phyloP scores from a whole-genome alignment of 345 rosid genomes.

The Brassica juncea region DNA sequence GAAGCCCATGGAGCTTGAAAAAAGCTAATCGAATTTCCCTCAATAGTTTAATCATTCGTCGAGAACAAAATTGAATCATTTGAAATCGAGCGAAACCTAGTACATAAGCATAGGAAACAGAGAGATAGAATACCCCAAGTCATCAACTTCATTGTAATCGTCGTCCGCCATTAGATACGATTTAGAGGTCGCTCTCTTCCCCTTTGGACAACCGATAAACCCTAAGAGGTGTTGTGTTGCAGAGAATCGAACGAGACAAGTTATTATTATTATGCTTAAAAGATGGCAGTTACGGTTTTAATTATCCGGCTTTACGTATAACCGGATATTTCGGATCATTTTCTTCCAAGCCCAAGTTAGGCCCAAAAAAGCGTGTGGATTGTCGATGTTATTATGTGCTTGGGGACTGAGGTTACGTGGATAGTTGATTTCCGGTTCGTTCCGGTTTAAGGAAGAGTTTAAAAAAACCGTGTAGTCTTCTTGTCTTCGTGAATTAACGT shows the following conservation, averaged over 20 bases:
- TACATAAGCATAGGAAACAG: neutral
- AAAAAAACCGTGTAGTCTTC: too few species aligned
- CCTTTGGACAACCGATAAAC: conserved; percentile 5
- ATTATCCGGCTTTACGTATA: neutral
- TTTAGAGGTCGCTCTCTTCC: neutral
- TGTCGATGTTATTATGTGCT: too few species aligned
- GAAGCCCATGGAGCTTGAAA: neutral
- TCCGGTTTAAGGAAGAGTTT: conserved; percentile 20
- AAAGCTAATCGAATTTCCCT: neutral
- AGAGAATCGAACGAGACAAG: neutral
- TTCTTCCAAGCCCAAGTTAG: conserved; percentile 14
- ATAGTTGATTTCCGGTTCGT: neutral
- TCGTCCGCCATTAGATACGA: conserved; percentile 69
- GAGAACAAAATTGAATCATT: neutral
- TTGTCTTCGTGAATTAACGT: neutral
- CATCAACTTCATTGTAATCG: conserved; percentile 70
- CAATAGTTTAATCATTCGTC: neutral
- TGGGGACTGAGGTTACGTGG: too few species aligned
- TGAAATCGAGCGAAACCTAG: conserved; percentile 2
- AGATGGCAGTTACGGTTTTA: neutral
- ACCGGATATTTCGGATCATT: neutral
- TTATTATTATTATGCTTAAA: neutral
- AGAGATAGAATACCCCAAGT: conserved; percentile 50
- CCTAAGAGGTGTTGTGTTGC: conserved; percentile 12
- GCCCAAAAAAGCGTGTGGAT: neutral